Base-by-base conservation (phyloP, 2,329 filamentous ascomycete genomes). In the Stemphylium beticola region DNA sequence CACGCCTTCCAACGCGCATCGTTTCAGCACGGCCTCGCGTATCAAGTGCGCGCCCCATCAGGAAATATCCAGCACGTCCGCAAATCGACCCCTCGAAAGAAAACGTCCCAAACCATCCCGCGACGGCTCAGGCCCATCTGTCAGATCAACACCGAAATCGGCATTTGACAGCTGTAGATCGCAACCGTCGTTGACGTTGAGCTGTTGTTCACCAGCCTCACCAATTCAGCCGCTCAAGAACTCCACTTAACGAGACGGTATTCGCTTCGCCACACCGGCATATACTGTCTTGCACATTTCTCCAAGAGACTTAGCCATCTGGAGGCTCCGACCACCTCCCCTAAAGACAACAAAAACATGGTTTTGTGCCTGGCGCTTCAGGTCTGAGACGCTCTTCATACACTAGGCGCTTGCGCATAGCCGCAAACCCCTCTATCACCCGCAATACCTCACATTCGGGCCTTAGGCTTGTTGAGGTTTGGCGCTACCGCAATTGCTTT, bases 321-420 rank as follows among this genome's bases (percentile, higher is more conserved):
- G 59, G 38, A 60, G 55, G 53, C 57, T 59, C 61, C 56, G 53
- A 60, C 53, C 49, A 57, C 38, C 49, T 51, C 48, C 60, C 60
- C 55, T 61, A 51, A 55, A 36, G 49, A 56, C 47, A 62, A 51
- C 62, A 57, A 49, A 61, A 71, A 65, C 64, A 75, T 74, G 72
- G 43, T 74, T 70, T 53, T 63, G 61, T 70, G 71, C 68, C 68
- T 73, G 60, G 62, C 71, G 71, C 70, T 74, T 70, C 72, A 74
- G 64, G 64, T 71, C 67, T 75, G 73, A 75, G 70, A 75, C 73
- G 67, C 64, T 68, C 67, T 66, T 74, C 71, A 68, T 60, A 74
- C 73, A 70, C 55, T 64, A 62, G 65, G 62, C 65, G 64, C 62
- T 55, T 60, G 60, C 59, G 67, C 70, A 72, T 73, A 66, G 65